Evolutionary conservation across 202 grass and related monocot genomes (phyloP).

Genomic region (Panicum hallii): DNA sequence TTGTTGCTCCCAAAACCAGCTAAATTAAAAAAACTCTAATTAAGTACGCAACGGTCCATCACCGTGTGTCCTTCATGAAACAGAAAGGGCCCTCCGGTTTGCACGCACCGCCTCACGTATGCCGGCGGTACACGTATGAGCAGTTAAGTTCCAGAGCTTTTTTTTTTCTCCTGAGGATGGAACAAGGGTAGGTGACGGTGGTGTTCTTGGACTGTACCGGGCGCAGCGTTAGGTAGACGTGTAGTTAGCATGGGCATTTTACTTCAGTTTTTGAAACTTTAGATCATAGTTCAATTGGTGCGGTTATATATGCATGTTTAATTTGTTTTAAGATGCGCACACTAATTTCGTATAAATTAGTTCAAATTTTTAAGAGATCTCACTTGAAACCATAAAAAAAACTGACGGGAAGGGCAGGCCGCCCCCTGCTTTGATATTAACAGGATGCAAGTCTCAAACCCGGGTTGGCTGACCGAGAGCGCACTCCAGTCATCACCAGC

Average conservation of each 20-base stretch:
- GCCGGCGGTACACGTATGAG: background rate
- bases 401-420: too few relatives aligned
- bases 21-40: too few relatives aligned
- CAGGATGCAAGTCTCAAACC: too few relatives aligned
- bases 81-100: background rate
- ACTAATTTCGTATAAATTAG: background rate
- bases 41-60: too few relatives aligned
- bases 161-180: background rate
- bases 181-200: background rate
- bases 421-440: too few relatives aligned
- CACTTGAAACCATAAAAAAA: background rate
- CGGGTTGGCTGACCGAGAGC: too few relatives aligned
- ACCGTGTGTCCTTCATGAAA: background rate
- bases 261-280: background rate
- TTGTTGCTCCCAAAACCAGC: background rate
- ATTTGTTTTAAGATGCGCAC: background rate
- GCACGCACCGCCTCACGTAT: background rate
- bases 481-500: too few relatives aligned
- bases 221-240: background rate
- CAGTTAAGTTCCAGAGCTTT: background rate
- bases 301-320: background rate
- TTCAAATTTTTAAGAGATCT: background rate
- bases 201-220: background rate
- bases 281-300: background rate
- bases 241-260: background rate